A percentile compares a stretch with the other conserved stretches of the same genome.
Evolutionary conservation across 2,329 filamentous ascomycete species (phyloP).

Genomic region (Annulohypoxylon truncatum): DNA sequence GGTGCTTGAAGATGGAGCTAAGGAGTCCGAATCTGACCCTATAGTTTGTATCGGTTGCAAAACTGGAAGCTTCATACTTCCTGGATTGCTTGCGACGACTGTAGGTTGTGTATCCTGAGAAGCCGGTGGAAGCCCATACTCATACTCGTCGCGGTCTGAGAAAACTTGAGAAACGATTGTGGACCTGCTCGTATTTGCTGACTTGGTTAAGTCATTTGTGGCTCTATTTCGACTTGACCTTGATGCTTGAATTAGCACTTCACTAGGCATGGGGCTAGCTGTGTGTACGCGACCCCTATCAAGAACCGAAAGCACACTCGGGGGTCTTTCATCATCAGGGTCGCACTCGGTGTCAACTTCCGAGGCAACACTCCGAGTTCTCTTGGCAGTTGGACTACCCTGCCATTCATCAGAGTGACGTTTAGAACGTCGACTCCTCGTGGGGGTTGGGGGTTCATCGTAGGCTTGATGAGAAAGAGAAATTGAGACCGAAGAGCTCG

Average conservation of each 20-base stretch:
- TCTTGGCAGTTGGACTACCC: conserved; percentile 39
- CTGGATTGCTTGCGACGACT: conserved; percentile 44
- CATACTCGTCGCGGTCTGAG: conserved; percentile 44
- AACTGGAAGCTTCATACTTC: conserved; percentile 35
- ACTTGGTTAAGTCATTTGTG: conserved; percentile 38
- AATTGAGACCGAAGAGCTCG: conserved; percentile 13
- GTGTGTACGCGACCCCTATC: conserved; percentile 39
- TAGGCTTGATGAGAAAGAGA: conserved; percentile 7
- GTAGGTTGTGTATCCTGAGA: conserved; percentile 53
- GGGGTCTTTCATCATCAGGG: conserved; percentile 35
- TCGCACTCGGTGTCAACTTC: conserved; percentile 36
- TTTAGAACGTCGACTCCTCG: conserved; percentile 36
- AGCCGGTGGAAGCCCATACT: conserved; percentile 32
- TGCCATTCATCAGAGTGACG: conserved; percentile 44
- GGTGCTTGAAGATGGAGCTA: conserved; percentile 44
- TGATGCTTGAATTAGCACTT: conserved; percentile 6
- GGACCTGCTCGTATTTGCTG: conserved; percentile 49
- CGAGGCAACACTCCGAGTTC: conserved; percentile 31
- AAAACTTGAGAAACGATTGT: conserved; percentile 52
- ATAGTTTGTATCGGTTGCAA: background rate
- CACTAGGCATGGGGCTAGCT: conserved; percentile 38
- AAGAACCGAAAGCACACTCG: conserved; percentile 41
- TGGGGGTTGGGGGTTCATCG: conserved; percentile 35
- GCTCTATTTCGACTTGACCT: conserved; percentile 18
- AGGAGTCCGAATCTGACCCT: conserved; percentile 38